These are phyloP conservation scores for Boletus tylopilopsis DNA, from an alignment of 768 basidiomycete species.

Conservation along the genomic window DNA sequence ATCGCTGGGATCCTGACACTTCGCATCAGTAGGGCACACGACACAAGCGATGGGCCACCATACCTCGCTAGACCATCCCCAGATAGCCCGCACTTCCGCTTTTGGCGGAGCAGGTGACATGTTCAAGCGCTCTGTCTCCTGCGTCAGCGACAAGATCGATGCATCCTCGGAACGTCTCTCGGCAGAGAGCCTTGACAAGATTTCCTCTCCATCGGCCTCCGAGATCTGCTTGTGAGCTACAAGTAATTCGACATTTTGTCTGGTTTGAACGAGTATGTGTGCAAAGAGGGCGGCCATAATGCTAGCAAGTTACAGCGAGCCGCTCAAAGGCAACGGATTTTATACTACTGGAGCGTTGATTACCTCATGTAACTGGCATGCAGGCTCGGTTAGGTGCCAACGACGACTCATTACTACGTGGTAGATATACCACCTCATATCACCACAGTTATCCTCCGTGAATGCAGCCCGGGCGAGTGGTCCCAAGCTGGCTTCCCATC, in stretches of 20 bases:
- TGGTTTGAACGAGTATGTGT: constrained; percentile 45
- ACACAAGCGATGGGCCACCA: background rate
- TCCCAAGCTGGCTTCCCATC: no score
- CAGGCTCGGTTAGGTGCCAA: background rate
- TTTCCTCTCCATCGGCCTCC: constrained; percentile 35
- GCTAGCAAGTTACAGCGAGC: constrained; percentile 2
- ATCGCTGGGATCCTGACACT: constrained; percentile 66
- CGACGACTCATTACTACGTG: no score
- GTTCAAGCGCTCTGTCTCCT: constrained; percentile 18
- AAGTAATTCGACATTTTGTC: constrained; percentile 45
- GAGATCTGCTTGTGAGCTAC: constrained; percentile 40
- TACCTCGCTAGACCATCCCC: constrained; percentile 32
- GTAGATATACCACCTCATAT: no score
- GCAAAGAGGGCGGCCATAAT: constrained; percentile 27
- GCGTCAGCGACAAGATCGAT: constrained; percentile 20
- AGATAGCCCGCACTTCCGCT: constrained; percentile 28
- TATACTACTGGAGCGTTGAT: constrained; percentile 11
- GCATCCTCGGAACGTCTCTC: constrained; percentile 17
- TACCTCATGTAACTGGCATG: constrained; percentile 19
- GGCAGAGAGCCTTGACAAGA: constrained; percentile 37
- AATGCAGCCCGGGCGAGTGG: no score
- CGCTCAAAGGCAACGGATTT: background rate
- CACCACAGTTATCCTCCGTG: no score
- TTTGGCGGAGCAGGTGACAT: constrained; percentile 25
- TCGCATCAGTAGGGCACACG: constrained; percentile 4